Evolutionary conservation across 192 early-diverging fungal species (phyloP).

Genomic region (Linderina pennispora): DNA sequence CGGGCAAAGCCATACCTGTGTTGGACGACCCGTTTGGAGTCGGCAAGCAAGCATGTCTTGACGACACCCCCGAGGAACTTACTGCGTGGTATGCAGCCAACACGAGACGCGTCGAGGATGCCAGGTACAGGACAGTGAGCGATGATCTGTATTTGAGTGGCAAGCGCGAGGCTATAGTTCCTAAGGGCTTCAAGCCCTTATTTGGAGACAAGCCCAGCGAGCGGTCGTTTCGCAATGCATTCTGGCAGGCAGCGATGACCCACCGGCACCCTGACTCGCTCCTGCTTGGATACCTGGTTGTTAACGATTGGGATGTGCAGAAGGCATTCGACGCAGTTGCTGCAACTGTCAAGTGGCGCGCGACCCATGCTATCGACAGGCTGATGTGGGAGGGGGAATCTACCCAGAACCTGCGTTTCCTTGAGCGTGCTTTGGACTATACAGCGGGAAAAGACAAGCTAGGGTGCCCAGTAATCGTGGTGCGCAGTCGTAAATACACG

Average conservation of each 20-base stretch:
- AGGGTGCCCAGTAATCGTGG: constrained; percentile 41
- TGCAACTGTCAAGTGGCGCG: constrained; percentile 63
- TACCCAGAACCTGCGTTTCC: constrained; percentile 28
- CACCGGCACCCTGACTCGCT: constrained; percentile 58
- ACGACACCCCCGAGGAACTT: not conserved
- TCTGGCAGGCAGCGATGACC: constrained; percentile 32
- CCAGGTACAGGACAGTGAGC: constrained; percentile 15
- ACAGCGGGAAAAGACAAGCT: constrained; percentile 42
- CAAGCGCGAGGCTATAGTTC: constrained; percentile 10
- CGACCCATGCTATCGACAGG: constrained; percentile 49
- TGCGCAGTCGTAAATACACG: constrained; percentile 13
- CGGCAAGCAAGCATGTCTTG: not conserved
- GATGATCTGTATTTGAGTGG: constrained; percentile 36
- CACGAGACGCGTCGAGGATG: constrained; percentile 3
- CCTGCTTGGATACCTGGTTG: constrained; percentile 66
- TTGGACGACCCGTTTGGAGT: constrained; percentile 7
- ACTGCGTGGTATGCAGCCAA: constrained; percentile 30
- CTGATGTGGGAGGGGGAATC: constrained; percentile 58
- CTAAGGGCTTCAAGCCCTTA: constrained; percentile 21
- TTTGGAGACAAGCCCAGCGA: constrained; percentile 11
- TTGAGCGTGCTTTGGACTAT: constrained; percentile 40
- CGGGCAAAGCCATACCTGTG: constrained; percentile 20
- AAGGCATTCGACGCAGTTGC: constrained; percentile 61
- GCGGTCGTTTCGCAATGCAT: constrained; percentile 18
- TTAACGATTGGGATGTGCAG: constrained; percentile 70